Base-by-base conservation (phyloP, 305 asterid genomes). In the Plantago lanceolata region DNA sequence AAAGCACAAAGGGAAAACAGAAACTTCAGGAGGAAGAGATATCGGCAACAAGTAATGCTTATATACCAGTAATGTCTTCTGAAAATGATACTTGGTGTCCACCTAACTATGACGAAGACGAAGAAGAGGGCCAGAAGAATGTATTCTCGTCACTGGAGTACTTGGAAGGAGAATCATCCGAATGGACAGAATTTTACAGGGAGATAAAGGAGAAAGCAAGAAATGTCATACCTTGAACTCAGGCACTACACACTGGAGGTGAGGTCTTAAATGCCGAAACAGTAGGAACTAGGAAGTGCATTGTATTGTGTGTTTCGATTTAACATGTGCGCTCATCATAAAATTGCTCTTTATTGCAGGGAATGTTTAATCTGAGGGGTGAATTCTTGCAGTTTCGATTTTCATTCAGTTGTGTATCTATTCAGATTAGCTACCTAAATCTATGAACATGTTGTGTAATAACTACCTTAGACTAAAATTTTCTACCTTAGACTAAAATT, bases 71-170 rank as follows among this genome's bases (percentile, higher is more conserved):
- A 2, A 6, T 47, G 56, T n/a, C 63, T 19, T 59, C 53, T 48
- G 64, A 35, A 4, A 1, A 1, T 12, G 51, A n/a, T 37, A 2
- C 19, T 57, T 44, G 45, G 45, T 40, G 45, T 40, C 45, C 45
- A 40, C 15, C 11, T 40, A 2, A 9, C 45, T 1, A 57, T 6
- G 88, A 67, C 60, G 64, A 48, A 19, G 78, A 65, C 28, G 67
- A 11, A 19, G 40, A 19, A 1, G 56, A 35, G 40, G 28, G 50
- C 61, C 67, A 70, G 31, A 24, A 78, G 12, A 31, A 49, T 4
- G 21, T 64, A 18, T 65, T 33, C 26, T 64, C 76, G n/a, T 61
- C 74, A 1, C 51, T 72, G 79, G 82, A 78, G 63, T 82, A 80
- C 24, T 65, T 82, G 79, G 54, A 73, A 18, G 78, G 54, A 55